Evolutionary conservation across 2,329 filamentous ascomycete species (phyloP).

Genomic region (Anisogramma anomala): DNA sequence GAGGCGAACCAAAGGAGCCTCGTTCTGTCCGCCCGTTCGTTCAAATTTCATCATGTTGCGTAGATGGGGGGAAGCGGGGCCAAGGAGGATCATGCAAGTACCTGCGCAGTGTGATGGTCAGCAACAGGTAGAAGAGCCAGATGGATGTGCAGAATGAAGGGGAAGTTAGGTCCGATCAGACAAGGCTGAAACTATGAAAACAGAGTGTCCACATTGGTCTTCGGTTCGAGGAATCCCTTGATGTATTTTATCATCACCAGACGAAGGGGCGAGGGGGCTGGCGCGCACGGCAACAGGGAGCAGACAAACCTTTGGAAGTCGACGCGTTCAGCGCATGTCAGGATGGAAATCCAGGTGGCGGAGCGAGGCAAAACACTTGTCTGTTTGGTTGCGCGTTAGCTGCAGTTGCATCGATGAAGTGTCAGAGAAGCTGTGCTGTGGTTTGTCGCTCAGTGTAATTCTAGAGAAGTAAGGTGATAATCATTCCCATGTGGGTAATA

Average conservation of each 20-base stretch:
- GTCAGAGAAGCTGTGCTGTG: slow-evolving; percentile 4
- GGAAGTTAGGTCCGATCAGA: slow-evolving; percentile 37
- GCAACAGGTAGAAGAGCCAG: slow-evolving; percentile 24
- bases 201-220: slow-evolving; percentile 49
- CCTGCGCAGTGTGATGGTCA: slow-evolving; percentile 24
- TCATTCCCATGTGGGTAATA: slow-evolving; percentile 47
- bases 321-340: no score
- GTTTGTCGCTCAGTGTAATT: slow-evolving; percentile 43
- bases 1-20: slow-evolving; percentile 34
- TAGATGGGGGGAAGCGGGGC: slow-evolving; percentile 14
- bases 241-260: slow-evolving; percentile 50
- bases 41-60: slow-evolving; percentile 49
- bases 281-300: no score
- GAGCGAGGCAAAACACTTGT: slow-evolving; percentile 7
- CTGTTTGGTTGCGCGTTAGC: slow-evolving; percentile 2
- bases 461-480: slow-evolving; percentile 37
- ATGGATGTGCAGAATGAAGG: no score
- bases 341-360: not conserved
- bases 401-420: not conserved
- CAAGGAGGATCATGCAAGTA: slow-evolving; percentile 23
- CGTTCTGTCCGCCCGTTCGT: slow-evolving; percentile 61
- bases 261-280: slow-evolving; percentile 17
- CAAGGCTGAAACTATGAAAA: slow-evolving; percentile 57
- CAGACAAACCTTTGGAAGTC: slow-evolving; percentile 38
- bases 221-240: slow-evolving; percentile 60